Evolutionary conservation across 305 asterid genomes (phyloP).

Genomic region (Fraxinus baroniana): DNA sequence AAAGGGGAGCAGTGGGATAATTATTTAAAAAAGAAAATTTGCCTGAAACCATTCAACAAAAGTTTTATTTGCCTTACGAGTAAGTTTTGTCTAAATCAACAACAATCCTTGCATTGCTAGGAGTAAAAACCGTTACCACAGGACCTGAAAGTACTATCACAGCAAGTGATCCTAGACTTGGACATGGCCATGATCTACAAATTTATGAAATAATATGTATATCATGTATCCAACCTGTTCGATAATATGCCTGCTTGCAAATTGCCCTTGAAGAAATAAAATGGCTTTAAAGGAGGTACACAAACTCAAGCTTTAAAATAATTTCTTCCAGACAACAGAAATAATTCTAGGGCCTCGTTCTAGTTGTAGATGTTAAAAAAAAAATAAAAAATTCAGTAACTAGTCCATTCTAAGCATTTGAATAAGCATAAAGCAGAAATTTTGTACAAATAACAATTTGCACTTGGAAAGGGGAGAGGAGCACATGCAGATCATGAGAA

Average conservation of each 20-base stretch:
- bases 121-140: constrained; percentile 9
- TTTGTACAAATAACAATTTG: not conserved
- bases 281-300: not conserved
- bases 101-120: constrained; percentile 9
- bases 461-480: constrained; percentile 6
- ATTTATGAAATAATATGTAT: not conserved
- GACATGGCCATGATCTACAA: not conserved
- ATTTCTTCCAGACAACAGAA: not conserved
- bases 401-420: constrained; percentile 1
- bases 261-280: not conserved
- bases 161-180: constrained; percentile 5
- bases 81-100: not conserved
- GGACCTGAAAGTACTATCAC: constrained; percentile 4
- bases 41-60: not conserved
- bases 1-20: not conserved
- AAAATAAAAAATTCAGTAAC: not conserved
- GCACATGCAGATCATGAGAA: constrained; percentile 15
- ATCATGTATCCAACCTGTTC: not conserved
- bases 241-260: not conserved
- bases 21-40: not conserved
- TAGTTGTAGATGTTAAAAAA: not conserved
- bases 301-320: not conserved
- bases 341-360: not conserved
- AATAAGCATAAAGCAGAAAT: constrained; percentile 13
- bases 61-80: not conserved